A percentile compares a stretch with the other conserved stretches of the same genome.
Conservation (phyloP, 768 basidiomycete species). For the Boletus rufocinnamomeus region DNA sequence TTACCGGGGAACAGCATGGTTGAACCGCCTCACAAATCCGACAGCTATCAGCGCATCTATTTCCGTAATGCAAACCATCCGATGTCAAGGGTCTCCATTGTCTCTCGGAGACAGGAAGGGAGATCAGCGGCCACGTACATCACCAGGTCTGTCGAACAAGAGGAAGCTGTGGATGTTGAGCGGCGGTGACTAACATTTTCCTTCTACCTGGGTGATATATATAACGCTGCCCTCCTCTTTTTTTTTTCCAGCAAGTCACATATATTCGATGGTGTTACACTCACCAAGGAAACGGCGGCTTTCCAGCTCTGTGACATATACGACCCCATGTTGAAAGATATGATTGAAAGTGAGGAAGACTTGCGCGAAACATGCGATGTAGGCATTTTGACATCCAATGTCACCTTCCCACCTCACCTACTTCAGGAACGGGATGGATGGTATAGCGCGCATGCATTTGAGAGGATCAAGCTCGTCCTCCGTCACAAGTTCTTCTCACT, state of each 20-base stretch:
- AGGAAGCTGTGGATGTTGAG: constrained; percentile 34
- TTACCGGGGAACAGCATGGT: background rate
- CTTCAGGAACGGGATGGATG: constrained; percentile 83
- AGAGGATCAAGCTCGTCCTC: constrained; percentile 81
- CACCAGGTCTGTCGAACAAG: constrained; percentile 35
- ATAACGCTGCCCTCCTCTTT: background rate
- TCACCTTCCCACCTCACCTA: constrained; percentile 1
- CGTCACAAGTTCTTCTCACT: constrained; percentile 85
- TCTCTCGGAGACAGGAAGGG: constrained; percentile 59
- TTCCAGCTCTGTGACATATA: constrained; percentile 93
- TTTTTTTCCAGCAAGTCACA: constrained; percentile 61
- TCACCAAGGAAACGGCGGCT: constrained; percentile 85
- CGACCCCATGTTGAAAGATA: constrained; percentile 78
- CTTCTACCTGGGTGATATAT: background rate
- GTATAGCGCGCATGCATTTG: constrained; percentile 76
- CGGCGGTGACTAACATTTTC: constrained; percentile 28
- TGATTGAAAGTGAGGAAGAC: constrained; percentile 75
- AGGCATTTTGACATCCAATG: constrained; percentile 31
- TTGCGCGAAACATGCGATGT: constrained; percentile 77
- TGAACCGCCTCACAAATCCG: constrained; percentile 7
- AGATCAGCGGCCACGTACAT: constrained; percentile 29
- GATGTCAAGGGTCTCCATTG: constrained; percentile 75
- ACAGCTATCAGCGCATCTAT: constrained; percentile 88
- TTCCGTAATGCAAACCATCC: constrained; percentile 88
- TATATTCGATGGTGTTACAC: constrained; percentile 82